Conservation (phyloP, 2,329 filamentous ascomycete species). For the Lojkania enalia region DNA sequence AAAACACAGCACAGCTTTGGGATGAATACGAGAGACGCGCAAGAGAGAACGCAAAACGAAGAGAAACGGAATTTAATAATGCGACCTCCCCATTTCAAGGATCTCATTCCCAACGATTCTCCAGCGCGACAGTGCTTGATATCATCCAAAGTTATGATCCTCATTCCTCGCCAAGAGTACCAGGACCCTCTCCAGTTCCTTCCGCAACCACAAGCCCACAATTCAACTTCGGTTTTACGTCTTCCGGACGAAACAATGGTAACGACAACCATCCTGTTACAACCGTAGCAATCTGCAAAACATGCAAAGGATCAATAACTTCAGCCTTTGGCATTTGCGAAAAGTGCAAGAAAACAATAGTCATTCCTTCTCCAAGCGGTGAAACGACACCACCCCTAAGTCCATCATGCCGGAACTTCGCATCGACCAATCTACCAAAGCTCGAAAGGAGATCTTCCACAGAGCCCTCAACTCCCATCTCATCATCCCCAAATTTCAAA, state of each 20-base stretch:
- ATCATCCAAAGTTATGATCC: slow-evolving; percentile 21
- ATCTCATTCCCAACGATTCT: slow-evolving; percentile 20
- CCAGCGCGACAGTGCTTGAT: slow-evolving; percentile 24
- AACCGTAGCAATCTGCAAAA: slow-evolving; percentile 35
- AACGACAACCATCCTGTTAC: too few species aligned
- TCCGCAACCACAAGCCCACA: slow-evolving; percentile 19
- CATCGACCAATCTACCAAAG: slow-evolving; percentile 20
- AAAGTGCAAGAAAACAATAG: slow-evolving; percentile 34
- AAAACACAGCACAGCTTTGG: slow-evolving; percentile 37
- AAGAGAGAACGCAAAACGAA: slow-evolving; percentile 34
- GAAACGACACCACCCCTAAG: slow-evolving; percentile 34
- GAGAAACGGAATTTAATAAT: slow-evolving; percentile 25
- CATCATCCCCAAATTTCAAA: slow-evolving; percentile 23
- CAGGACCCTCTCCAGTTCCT: slow-evolving; percentile 9
- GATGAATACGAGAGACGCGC: slow-evolving; percentile 40
- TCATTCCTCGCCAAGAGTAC: slow-evolving; percentile 12
- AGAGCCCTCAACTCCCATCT: slow-evolving; percentile 15
- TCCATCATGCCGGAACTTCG: slow-evolving; percentile 28
- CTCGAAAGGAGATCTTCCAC: slow-evolving; percentile 21
- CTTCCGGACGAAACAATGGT: slow-evolving; percentile 9
- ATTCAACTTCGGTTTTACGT: slow-evolving; percentile 30
- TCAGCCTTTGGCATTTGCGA: slow-evolving; percentile 35
- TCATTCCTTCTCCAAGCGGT: slow-evolving; percentile 21
- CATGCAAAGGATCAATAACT: slow-evolving; percentile 31
- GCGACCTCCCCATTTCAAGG: slow-evolving; percentile 10